Conservation (phyloP, 2,329 filamentous ascomycete species). For the Hymenoscyphus repandus region DNA sequence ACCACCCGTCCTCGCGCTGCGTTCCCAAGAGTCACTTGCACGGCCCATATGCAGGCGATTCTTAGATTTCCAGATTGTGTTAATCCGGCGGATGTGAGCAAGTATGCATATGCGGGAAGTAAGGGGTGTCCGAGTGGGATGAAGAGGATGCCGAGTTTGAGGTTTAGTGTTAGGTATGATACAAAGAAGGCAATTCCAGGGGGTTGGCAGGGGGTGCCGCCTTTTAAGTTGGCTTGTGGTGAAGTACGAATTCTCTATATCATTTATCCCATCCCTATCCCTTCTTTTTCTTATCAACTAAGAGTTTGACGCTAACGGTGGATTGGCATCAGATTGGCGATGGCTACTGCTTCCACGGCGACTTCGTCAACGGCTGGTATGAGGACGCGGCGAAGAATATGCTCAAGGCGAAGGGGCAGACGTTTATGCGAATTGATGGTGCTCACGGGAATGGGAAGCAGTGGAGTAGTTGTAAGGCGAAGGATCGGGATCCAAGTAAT, state of each 20-base stretch:
- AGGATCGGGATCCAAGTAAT: conserved; percentile 36
- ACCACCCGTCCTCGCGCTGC: conserved; percentile 13
- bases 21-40: conserved; percentile 34
- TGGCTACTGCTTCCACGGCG: conserved; percentile 37
- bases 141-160: conserved; percentile 42
- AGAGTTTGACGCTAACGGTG: neutral
- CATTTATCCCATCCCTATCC: neutral
- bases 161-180: conserved; percentile 43
- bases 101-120: conserved; percentile 10
- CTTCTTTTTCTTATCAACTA: neutral
- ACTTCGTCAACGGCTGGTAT: conserved; percentile 44
- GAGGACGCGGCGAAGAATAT: conserved; percentile 37
- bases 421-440: conserved; percentile 29
- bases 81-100: conserved; percentile 30
- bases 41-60: conserved; percentile 40
- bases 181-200: conserved; percentile 37
- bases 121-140: conserved; percentile 38
- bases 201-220: conserved; percentile 40
- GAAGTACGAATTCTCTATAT: neutral
- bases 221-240: conserved; percentile 25
- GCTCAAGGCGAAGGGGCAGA: conserved; percentile 31
- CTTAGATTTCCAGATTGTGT: conserved; percentile 40
- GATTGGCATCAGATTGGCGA: conserved; percentile 36
- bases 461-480: conserved; percentile 30
- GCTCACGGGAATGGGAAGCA: conserved; percentile 8